Percentiles rank a stretch among this genome's conserved stretches.
Evolutionary conservation across 139 green algal species (phyloP).

Genomic region (Mesostigma viride): DNA sequence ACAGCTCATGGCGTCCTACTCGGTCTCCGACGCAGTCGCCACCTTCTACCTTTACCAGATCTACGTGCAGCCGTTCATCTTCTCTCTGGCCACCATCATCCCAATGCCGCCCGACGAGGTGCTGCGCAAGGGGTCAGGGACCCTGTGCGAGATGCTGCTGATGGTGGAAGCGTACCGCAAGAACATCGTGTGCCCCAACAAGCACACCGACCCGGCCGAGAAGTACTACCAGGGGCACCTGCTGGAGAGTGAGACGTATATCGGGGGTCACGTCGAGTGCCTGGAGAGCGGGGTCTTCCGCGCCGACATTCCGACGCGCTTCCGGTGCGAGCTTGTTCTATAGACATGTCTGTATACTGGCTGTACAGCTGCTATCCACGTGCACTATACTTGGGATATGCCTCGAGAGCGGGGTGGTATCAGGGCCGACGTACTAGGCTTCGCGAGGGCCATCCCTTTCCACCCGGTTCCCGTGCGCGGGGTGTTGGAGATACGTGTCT

Average conservation of each 20-base stretch:
- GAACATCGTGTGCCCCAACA: constrained; percentile 91
- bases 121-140: constrained; percentile 86
- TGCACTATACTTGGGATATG: too few relatives aligned
- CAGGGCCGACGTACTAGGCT: too few relatives aligned
- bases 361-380: too few relatives aligned
- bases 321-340: too few relatives aligned
- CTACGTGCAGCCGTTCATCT: constrained; percentile 99
- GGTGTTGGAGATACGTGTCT: too few relatives aligned
- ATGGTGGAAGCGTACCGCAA: constrained; percentile 71
- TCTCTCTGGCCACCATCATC: constrained; percentile 96
- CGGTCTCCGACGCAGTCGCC: constrained; percentile 88
- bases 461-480: too few relatives aligned
- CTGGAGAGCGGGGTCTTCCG: constrained; percentile 81
- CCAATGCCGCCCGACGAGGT: constrained; percentile 93
- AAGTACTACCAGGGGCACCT: constrained; percentile 66
- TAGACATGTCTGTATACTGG: too few relatives aligned
- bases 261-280: constrained; percentile 84
- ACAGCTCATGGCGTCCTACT: constrained; percentile 87
- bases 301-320: constrained; percentile 78
- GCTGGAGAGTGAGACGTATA: constrained; percentile 96
- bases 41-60: constrained; percentile 99
- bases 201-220: constrained; percentile 61
- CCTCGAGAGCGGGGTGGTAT: too few relatives aligned
- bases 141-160: constrained; percentile 93
- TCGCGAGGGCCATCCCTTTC: too few relatives aligned